Conservation (phyloP, 2,329 filamentous ascomycete genomes). For the Penicillium sp. region DNA sequence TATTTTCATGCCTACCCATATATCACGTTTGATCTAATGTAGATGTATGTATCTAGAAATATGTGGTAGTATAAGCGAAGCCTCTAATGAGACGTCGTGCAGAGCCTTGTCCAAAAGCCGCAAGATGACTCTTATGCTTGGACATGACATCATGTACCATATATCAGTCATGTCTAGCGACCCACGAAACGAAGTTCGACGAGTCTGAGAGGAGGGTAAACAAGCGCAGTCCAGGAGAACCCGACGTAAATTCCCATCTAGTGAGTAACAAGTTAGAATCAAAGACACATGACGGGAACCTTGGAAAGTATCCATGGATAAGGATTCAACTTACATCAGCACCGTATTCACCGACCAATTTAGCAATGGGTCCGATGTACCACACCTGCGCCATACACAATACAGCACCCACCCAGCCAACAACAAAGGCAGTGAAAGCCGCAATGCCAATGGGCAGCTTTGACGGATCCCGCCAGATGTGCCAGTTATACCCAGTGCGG, state of each 20-base stretch:
- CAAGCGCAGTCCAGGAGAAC: conserved; percentile 57
- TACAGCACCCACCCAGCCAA: conserved; percentile 65
- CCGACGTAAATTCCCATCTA: conserved; percentile 60
- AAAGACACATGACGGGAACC: background rate
- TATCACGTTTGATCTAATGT: background rate
- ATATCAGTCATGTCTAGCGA: conserved; percentile 32
- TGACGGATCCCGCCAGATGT: conserved; percentile 56
- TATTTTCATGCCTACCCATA: background rate
- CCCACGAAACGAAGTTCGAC: conserved; percentile 52
- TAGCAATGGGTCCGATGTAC: conserved; percentile 64
- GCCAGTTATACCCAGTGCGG: conserved; percentile 56
- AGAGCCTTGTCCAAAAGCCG: background rate
- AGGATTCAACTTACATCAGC: conserved; percentile 50
- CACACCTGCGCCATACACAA: conserved; percentile 68
- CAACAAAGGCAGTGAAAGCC: conserved; percentile 58
- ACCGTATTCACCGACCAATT: conserved; percentile 55
- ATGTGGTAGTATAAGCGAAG: background rate
- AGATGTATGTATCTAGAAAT: background rate
- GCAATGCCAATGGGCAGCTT: conserved; percentile 63
- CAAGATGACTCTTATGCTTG: background rate
- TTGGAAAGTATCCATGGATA: background rate
- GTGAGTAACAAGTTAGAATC: conserved; percentile 11
- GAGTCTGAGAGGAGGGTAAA: conserved; percentile 55
- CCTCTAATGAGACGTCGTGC: background rate
- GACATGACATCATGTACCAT: background rate